Evolutionary conservation across 2,329 filamentous ascomycete genomes (phyloP), one percentile per base, ranked within the genome.

Genomic region (Mycosphaerella arachidis): DNA sequence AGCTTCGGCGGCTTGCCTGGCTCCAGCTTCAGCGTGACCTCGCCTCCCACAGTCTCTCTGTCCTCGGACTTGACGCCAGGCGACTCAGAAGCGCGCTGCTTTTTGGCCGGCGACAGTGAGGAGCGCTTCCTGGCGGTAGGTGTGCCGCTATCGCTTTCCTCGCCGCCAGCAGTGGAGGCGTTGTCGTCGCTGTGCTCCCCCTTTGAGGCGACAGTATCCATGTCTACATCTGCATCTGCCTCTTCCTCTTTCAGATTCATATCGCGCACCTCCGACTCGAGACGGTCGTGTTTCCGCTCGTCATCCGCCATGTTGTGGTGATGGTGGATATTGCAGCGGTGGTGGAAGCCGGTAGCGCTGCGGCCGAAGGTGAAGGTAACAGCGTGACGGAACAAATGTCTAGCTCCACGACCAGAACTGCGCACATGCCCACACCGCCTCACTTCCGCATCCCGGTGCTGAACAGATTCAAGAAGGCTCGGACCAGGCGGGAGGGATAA

Each of bases 1-100:
- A 89, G 78, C 75, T 90, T 94, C 50, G 88, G 84, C 45, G 85
- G 82, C 70, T 89, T 85, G 24, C 84, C 84, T 29, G 84, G 82
- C 74, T 87, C 84, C 70, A 84, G 77, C 72, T 86, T 87, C 69
- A 88, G 73, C 54, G 80, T 82, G 59, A 88, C 84, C 62, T 84
- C 84, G 64, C 83, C 85, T 60, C 82, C 82, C 55, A 87, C 75
- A 45, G 78, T 78, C 67, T 85, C 82, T 70, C 84, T 81, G 37
- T 78, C 69, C 58, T 79, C 75, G 57, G 70, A 71, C 55, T 73
- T 74, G 55, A 68, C 62, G 7, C 72, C 70, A 13, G 77, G 73
- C 6, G 77, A 76, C n/a, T 72, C 66, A 31, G 69, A 65, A 13
- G 70, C 68, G 31, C 68, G 69, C 31, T 62, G 45, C 12, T 40